A percentile compares a stretch with the other conserved stretches of the same genome.
These are phyloP conservation scores for Penicillium paxilli DNA, from an alignment of 495 filamentous ascomycete genomes.

Conservation along the genomic window DNA sequence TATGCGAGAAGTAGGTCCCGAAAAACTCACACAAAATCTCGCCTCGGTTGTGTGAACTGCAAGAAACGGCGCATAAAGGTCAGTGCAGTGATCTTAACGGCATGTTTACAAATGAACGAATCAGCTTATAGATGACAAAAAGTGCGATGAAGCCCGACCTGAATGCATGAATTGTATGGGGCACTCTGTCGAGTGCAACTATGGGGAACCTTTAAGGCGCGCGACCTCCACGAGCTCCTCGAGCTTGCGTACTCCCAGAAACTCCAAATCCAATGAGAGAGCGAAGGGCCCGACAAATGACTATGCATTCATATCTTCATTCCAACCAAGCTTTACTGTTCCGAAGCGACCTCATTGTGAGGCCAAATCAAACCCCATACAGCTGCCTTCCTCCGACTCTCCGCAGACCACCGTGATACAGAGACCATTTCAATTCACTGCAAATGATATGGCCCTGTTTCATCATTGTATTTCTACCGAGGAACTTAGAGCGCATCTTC, in stretches of 20 bases:
- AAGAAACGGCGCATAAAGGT: constrained; percentile 14
- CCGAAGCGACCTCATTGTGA: too few species aligned
- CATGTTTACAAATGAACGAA: neutral
- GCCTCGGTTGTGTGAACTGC: constrained; percentile 13
- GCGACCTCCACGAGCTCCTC: too few species aligned
- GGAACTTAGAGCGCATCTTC: neutral
- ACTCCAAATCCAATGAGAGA: too few species aligned
- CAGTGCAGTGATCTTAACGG: too few species aligned
- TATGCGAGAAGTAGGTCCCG: constrained; percentile 3
- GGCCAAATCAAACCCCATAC: too few species aligned
- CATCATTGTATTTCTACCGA: constrained; percentile 9
- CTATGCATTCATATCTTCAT: too few species aligned
- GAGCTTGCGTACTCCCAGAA: too few species aligned
- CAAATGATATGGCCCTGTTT: constrained; percentile 13
- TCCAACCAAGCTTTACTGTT: too few species aligned
- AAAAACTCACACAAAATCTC: constrained; percentile 13
- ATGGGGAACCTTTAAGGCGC: neutral
- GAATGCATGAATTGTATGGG: constrained; percentile 10
- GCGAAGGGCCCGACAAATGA: too few species aligned
- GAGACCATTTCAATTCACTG: constrained; percentile 10
- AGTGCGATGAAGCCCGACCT: constrained; percentile 16
- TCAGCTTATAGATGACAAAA: neutral
- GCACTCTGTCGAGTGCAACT: constrained; percentile 15
- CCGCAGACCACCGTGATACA: neutral
- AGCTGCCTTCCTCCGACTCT: too few species aligned